Evolutionary conservation across 306 rosid species (phyloP).

Genomic region (Acmispon strigosus): DNA sequence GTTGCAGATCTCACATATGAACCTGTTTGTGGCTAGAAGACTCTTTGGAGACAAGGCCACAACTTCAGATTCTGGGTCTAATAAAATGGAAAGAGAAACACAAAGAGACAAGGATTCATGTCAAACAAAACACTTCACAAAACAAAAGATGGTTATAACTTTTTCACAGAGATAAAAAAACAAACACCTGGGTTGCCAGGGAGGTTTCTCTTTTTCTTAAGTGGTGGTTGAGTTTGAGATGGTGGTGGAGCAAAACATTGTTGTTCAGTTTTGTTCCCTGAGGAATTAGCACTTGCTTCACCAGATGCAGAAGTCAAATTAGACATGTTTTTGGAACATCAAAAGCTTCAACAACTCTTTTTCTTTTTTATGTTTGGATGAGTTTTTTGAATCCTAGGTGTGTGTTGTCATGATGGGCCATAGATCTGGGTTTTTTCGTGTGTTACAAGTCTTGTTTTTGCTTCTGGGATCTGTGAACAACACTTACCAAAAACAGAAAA

Average conservation of each 20-base stretch:
- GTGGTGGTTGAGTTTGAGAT: slow-evolving; percentile 35
- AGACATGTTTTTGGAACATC: slow-evolving; percentile 52
- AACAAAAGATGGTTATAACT: not conserved
- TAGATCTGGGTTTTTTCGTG: slow-evolving; percentile 39
- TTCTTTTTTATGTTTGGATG: no score
- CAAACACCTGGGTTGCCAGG: slow-evolving; percentile 91
- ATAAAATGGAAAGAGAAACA: no score
- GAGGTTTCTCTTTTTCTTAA: slow-evolving; percentile 81
- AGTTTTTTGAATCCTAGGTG: slow-evolving; percentile 15
- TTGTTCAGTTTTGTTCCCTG: slow-evolving; percentile 68
- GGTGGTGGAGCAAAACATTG: slow-evolving; percentile 40
- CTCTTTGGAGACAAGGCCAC: slow-evolving; percentile 79
- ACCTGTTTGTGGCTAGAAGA: slow-evolving; percentile 77
- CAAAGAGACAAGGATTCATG: not conserved
- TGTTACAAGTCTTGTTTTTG: slow-evolving; percentile 3
- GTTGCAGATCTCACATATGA: slow-evolving; percentile 88
- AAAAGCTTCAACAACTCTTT: no score
- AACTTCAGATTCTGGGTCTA: slow-evolving; percentile 96
- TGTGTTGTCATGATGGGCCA: slow-evolving; percentile 7
- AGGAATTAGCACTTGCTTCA: slow-evolving; percentile 74
- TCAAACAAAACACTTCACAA: not conserved
- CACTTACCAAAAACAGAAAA: slow-evolving; percentile 14
- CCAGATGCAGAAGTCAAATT: slow-evolving; percentile 91
- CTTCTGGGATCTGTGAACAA: slow-evolving; percentile 37
- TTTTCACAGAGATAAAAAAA: not conserved